Conservation (phyloP, 257 asterid species). For the Przewalskia tangutica region DNA sequence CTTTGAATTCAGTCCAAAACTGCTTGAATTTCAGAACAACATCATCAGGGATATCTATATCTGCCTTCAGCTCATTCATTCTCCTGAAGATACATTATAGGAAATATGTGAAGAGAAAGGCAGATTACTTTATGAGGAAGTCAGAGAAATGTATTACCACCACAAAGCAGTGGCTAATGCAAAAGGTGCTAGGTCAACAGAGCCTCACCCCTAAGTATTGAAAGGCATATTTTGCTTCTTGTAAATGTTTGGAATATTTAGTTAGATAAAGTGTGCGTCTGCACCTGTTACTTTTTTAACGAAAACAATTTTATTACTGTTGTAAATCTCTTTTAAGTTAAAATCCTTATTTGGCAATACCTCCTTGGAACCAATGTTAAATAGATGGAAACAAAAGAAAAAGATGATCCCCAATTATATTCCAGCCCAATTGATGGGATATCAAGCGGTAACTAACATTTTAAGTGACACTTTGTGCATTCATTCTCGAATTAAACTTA, state of each 20-base stretch:
- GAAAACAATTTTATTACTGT: neutral
- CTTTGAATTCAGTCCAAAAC: conserved; percentile 74
- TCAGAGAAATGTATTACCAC: neutral
- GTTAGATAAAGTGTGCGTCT: neutral
- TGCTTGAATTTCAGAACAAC: conserved; percentile 50
- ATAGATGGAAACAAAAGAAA: neutral
- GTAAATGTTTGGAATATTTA: neutral
- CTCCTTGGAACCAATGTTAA: neutral
- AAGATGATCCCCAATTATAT: neutral
- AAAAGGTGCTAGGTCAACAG: neutral
- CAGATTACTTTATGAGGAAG: neutral
- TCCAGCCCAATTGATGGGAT: neutral
- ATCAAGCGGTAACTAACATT: neutral
- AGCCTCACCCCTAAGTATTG: neutral
- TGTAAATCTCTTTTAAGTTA: neutral
- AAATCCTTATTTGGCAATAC: neutral
- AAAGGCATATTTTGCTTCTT: neutral
- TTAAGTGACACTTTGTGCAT: neutral
- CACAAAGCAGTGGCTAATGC: neutral
- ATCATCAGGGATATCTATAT: conserved; percentile 69
- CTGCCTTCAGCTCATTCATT: conserved; percentile 70
- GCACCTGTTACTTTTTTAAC: neutral
- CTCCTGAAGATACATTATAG: conserved; percentile 40
- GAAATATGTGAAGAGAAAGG: neutral
- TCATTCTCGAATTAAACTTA: neutral